Evolutionary conservation across 495 filamentous ascomycete species (phyloP), one percentile per base, ranked within the genome.

Genomic region (Evernia prunastri): DNA sequence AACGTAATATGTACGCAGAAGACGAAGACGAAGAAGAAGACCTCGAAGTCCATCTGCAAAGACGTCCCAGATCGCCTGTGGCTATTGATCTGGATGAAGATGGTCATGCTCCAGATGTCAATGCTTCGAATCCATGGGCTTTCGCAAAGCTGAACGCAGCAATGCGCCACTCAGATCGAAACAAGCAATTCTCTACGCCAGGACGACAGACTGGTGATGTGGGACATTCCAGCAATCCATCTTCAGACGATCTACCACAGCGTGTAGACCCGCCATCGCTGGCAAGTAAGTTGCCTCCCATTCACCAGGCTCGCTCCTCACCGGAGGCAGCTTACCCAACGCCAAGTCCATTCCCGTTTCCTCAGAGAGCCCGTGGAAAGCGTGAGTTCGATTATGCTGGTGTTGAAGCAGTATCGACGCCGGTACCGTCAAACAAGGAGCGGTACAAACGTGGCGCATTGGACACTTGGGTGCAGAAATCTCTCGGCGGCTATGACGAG

Each of bases 121-220:
- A 64, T 4, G 63, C 78, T 56, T 81, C 77, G 5, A 87, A 87
- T 65, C 86, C 86, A 7, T 87, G 83, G 83, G 72, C 78, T 0
- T 77, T 85, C 56, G 82, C 86, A 11, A 87, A 84, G 67, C 75
- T 85, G 71, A 86, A 80, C 57, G 72, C 82, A 8, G 70, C 77
- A 13, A 57, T 72, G 17, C 63, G 56, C 31, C 36, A 33, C 29
- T 56, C 17, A 68, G 66, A 58, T 51, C 56, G 18, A 45, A 56
- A 37, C 5, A 53, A 23, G 17, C 63, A 68, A 37, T 56, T 68
- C 29, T 56, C 66, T 25, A 66, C 68, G 9, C 69, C 72, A 23
- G 60, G 47, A 47, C 63, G 66, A 23, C 64, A 68, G 47, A 51
- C 56, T 5, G 64, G 63, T 51, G 66, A 69, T 29, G 37, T 58